Evolutionary conservation across 345 rosid genomes (phyloP).

Genomic region (Salix viminalis): DNA sequence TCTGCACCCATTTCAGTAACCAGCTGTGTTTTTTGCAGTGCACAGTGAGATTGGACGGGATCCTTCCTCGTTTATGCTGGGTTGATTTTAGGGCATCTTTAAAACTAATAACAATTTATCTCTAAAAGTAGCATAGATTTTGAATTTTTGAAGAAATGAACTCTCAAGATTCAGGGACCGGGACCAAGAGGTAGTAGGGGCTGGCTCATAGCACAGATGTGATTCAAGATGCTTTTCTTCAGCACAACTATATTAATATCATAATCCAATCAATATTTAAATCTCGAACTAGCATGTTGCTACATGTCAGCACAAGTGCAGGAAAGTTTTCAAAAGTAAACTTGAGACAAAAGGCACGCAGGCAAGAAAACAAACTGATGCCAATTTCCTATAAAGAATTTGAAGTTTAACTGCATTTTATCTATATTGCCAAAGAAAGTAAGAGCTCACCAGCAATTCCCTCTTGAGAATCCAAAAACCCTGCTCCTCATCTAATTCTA

Average conservation of each 20-base stretch:
- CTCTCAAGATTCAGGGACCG: background rate
- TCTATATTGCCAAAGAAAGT: background rate
- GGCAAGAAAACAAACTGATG: background rate
- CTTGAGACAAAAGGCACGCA: background rate
- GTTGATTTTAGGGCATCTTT: background rate
- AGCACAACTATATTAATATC: background rate
- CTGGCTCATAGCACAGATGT: background rate
- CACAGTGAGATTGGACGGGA: background rate
- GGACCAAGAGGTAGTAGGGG: background rate
- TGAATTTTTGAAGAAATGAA: background rate
- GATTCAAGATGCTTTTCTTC: background rate
- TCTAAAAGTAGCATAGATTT: background rate
- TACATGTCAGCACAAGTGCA: background rate
- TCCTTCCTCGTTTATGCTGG: background rate
- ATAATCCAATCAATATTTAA: background rate
- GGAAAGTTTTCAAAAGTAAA: background rate
- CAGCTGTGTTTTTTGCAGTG: background rate
- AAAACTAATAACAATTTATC: background rate
- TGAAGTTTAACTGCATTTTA: background rate
- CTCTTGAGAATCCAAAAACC: conserved; percentile 63
- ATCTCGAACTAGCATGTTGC: background rate
- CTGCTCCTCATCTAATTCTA: conserved; percentile 47
- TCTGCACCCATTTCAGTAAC: background rate
- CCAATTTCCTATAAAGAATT: background rate
- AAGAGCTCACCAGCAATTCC: conserved; percentile 60